Conservation (phyloP, 2,329 filamentous ascomycete genomes). For the Talaromyces amestolkiae region DNA sequence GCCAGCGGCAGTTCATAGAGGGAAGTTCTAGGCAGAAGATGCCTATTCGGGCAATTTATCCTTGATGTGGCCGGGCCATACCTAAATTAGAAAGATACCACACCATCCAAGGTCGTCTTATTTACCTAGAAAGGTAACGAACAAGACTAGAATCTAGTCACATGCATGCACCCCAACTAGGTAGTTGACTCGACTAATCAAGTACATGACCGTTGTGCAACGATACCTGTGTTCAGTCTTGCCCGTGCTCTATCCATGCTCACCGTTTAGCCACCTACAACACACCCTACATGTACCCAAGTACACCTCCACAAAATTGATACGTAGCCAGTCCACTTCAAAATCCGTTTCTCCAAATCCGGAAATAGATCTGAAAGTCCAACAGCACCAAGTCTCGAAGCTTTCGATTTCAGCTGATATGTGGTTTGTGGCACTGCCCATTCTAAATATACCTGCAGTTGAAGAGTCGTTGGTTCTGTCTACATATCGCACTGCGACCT, state of each 20-base stretch:
- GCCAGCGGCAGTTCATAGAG: no score
- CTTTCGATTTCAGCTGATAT: neutral
- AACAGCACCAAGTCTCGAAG: neutral
- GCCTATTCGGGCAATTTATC: no score
- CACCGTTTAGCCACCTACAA: neutral
- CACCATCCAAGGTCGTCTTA: no score
- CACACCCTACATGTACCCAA: neutral
- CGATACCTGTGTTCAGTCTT: neutral
- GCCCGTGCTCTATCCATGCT: neutral
- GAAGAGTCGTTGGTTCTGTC: neutral
- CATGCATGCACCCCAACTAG: neutral
- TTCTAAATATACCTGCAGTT: neutral
- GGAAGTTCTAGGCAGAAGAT: no score
- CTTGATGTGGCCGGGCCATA: no score
- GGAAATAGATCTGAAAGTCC: neutral
- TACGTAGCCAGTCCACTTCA: neutral
- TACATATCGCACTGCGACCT: neutral
- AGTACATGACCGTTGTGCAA: neutral
- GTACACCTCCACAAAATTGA: no score
- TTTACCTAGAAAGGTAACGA: neutral
- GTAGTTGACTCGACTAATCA: neutral
- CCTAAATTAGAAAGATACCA: no score
- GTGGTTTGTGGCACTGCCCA: neutral
- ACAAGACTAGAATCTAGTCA: neutral
- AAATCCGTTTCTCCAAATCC: neutral